phyloP scores from a whole-genome alignment of 2,329 filamentous ascomycete species.

The Ophioceras dolichostomum region DNA sequence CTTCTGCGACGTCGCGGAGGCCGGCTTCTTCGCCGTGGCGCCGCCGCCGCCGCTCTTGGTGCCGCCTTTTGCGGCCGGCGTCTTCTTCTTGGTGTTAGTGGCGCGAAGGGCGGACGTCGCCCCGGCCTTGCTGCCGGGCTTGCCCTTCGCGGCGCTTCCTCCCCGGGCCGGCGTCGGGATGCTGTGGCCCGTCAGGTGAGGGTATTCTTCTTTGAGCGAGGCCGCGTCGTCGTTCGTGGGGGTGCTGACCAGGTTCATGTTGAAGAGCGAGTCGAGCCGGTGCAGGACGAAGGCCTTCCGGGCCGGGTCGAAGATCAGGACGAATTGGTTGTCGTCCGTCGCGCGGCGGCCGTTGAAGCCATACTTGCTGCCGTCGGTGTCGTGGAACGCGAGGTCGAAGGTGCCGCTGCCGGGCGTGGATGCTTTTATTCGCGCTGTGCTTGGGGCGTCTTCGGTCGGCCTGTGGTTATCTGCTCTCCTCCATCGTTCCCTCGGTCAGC shows the following conservation, averaged over 20 bases:
- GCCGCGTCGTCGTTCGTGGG: slow-evolving; percentile 52
- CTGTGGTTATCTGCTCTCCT: slow-evolving; percentile 46
- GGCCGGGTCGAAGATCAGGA: slow-evolving; percentile 64
- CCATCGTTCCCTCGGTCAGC: background rate
- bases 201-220: slow-evolving; percentile 52
- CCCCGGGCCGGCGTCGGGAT: slow-evolving; percentile 13
- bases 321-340: slow-evolving; percentile 43
- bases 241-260: slow-evolving; percentile 70
- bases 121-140: slow-evolving; percentile 11
- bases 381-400: slow-evolving; percentile 43
- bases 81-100: slow-evolving; percentile 13
- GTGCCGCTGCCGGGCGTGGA: slow-evolving; percentile 31
- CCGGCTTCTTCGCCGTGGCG: slow-evolving; percentile 1
- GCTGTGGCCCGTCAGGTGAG: slow-evolving; percentile 39
- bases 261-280: slow-evolving; percentile 66
- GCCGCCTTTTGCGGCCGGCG: slow-evolving; percentile 8
- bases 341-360: slow-evolving; percentile 47
- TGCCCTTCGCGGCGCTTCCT: slow-evolving; percentile 9
- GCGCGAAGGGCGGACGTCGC: slow-evolving; percentile 7
- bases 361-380: slow-evolving; percentile 40
- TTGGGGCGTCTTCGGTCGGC: slow-evolving; percentile 36
- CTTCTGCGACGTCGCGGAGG: background rate
- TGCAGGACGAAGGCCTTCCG: slow-evolving; percentile 73
- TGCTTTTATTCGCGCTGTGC: slow-evolving; percentile 34
- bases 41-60: slow-evolving; percentile 8